Percentiles rank a stretch among this genome's conserved stretches.
These are phyloP conservation scores for Xylariaceae sp. DNA, from an alignment of 2,329 filamentous ascomycete genomes.

Conservation along the genomic window DNA sequence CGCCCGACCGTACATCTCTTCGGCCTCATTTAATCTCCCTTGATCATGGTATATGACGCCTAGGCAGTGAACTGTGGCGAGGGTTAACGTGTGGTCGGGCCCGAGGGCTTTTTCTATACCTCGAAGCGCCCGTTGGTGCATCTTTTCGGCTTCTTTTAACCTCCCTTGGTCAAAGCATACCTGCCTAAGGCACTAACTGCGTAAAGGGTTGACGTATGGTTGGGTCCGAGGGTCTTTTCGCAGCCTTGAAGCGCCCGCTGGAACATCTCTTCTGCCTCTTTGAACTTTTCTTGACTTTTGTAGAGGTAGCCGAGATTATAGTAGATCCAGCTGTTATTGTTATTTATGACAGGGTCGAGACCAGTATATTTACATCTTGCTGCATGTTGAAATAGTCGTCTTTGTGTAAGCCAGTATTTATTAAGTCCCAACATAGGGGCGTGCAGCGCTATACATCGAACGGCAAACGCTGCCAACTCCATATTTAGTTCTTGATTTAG, in stretches of 20 bases:
- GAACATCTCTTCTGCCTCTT: slow-evolving; percentile 39
- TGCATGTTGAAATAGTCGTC: slow-evolving; percentile 15
- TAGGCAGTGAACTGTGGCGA: slow-evolving; percentile 2
- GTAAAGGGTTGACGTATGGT: neutral
- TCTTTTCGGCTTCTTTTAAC: slow-evolving; percentile 35
- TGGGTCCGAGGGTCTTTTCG: slow-evolving; percentile 1
- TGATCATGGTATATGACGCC: neutral
- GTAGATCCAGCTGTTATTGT: slow-evolving; percentile 14
- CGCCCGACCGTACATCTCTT: slow-evolving; percentile 39
- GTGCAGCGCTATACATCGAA: slow-evolving; percentile 3
- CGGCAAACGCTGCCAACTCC: neutral
- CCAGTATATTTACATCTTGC: neutral
- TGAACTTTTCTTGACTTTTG: slow-evolving; percentile 30
- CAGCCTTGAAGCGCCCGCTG: slow-evolving; percentile 37
- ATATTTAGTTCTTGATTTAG: slow-evolving; percentile 2
- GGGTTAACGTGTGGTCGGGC: neutral
- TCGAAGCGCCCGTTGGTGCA: slow-evolving; percentile 39
- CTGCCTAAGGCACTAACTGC: neutral
- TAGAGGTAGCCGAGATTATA: slow-evolving; percentile 41
- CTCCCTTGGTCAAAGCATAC: slow-evolving; percentile 21
- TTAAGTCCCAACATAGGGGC: neutral
- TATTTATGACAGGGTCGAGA: neutral
- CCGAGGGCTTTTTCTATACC: slow-evolving; percentile 17
- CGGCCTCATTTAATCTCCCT: slow-evolving; percentile 35
- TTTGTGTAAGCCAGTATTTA: slow-evolving; percentile 4